These are phyloP conservation scores for Pseudogymnoascus sp. DNA, from an alignment of 2,329 filamentous ascomycete species.

Conservation along the genomic window DNA sequence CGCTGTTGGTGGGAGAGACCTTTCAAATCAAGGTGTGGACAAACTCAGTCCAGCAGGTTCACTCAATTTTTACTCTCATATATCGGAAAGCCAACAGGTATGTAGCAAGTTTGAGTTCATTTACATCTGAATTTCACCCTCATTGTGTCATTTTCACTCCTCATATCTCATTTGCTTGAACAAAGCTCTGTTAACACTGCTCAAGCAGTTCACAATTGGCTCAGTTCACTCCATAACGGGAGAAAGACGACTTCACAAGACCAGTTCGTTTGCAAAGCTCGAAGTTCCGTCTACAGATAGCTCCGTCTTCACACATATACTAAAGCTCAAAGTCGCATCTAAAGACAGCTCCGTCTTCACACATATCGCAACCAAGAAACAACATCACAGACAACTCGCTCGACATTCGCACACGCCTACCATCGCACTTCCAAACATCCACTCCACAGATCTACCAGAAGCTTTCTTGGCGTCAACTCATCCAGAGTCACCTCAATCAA, in stretches of 20 bases:
- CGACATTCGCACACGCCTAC: background rate
- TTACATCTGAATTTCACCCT: background rate
- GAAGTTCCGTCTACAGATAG: background rate
- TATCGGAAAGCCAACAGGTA: background rate
- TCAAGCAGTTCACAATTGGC: background rate
- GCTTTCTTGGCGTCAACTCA: background rate
- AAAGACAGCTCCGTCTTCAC: background rate
- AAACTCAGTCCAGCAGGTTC: background rate
- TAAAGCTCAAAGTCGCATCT: no score
- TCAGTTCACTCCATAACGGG: background rate
- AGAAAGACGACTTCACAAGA: background rate
- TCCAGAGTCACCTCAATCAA: background rate
- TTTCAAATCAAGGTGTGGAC: background rate
- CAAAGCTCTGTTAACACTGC: background rate
- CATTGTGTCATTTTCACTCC: background rate
- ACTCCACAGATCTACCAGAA: background rate
- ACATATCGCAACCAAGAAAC: background rate
- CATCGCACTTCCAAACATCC: background rate
- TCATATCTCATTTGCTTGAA: background rate
- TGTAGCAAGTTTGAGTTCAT: no score
- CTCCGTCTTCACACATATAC: background rate
- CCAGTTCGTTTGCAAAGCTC: background rate
- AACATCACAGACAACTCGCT: background rate
- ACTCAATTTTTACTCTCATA: background rate
- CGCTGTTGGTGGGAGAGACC: background rate